A percentile compares a stretch with the other conserved stretches of the same genome.
These are phyloP conservation scores for Athelia psychrophila DNA, from an alignment of 1,284 basidiomycete genomes.

Conservation along the genomic window DNA sequence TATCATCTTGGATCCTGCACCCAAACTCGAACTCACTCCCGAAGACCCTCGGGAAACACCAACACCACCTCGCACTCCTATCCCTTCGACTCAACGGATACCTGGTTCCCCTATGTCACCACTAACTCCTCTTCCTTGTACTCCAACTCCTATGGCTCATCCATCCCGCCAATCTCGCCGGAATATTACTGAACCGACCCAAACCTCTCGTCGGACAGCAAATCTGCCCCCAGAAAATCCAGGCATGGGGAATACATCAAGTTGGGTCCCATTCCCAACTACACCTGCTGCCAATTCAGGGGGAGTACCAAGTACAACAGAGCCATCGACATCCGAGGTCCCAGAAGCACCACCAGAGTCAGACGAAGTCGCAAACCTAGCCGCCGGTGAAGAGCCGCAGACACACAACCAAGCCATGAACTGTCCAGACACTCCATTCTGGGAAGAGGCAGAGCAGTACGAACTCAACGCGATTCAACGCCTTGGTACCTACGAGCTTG, in stretches of 20 bases:
- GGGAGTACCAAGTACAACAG: background rate
- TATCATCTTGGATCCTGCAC: background rate
- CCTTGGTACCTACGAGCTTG: conserved; percentile 22
- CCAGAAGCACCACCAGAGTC: background rate
- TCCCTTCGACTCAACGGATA: background rate
- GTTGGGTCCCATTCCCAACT: background rate
- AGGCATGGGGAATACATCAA: background rate
- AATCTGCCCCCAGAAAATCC: no score
- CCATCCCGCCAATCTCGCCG: no score
- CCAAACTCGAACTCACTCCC: background rate
- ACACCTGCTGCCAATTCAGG: background rate
- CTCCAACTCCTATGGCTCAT: no score
- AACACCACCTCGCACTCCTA: background rate
- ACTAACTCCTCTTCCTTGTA: background rate
- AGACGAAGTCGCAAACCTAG: background rate
- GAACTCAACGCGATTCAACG: conserved; percentile 20
- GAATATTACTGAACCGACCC: no score
- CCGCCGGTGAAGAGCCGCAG: background rate
- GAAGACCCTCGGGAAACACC: background rate
- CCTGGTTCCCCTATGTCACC: background rate
- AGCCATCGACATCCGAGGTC: no score
- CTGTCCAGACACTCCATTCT: conserved; percentile 11
- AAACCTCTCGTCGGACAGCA: no score
- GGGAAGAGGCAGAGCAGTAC: conserved; percentile 25
- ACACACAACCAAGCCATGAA: conserved; percentile 2